phyloP scores from a whole-genome alignment of 2,329 filamentous ascomycete species.

The Neofusicoccum cordaticola region DNA sequence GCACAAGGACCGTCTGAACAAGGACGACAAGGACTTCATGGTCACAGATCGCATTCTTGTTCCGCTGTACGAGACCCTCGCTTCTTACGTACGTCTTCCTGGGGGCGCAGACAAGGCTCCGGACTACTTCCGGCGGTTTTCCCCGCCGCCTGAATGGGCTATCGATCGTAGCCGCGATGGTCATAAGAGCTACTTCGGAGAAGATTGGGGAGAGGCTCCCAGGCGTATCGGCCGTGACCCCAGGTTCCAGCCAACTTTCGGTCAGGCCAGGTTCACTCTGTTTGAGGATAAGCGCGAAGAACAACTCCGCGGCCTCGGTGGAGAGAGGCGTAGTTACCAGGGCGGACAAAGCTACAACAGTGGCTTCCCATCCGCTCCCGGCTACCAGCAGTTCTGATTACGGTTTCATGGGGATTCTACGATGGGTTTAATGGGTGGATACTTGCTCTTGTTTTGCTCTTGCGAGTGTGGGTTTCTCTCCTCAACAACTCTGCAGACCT shows the following conservation, averaged over 20 bases:
- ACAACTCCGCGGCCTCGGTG: neutral
- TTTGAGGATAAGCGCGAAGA: constrained; percentile 1
- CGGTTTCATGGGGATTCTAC: neutral
- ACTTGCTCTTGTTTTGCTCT: neutral
- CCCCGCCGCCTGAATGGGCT: constrained; percentile 35
- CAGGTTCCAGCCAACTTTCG: constrained; percentile 1
- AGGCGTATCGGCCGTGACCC: constrained; percentile 16
- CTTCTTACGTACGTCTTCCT: constrained; percentile 32
- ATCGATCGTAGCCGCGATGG: constrained; percentile 37
- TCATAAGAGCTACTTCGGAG: constrained; percentile 42
- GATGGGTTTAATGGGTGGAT: neutral
- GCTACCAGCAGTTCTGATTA: neutral
- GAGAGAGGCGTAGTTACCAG: neutral
- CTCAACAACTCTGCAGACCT: no score
- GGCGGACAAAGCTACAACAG: neutral
- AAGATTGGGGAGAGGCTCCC: constrained; percentile 14
- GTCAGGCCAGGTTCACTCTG: neutral
- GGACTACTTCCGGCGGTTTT: constrained; percentile 43
- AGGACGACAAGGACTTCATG: constrained; percentile 6
- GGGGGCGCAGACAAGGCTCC: constrained; percentile 13
- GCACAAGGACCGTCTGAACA: constrained; percentile 18
- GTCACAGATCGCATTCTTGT: constrained; percentile 39
- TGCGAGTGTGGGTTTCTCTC: neutral
- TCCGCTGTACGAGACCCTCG: constrained; percentile 42
- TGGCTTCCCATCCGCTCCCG: neutral